Percentiles rank a stretch among this genome's conserved stretches.
Evolutionary conservation across 345 rosid genomes (phyloP).

Genomic region (Populus tremula): DNA sequence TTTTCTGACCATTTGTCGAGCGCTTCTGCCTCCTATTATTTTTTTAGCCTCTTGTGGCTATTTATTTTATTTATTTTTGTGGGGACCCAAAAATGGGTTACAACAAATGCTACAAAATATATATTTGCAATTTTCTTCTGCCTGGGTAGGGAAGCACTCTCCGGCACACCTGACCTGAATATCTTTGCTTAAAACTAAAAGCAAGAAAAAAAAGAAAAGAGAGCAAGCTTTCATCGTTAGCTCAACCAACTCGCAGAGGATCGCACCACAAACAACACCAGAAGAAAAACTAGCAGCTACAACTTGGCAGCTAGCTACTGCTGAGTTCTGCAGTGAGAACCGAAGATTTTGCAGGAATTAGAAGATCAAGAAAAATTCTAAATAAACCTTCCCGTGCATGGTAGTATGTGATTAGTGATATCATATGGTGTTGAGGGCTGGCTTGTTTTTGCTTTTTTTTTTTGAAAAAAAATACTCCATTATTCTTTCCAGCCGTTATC

Average conservation of each 20-base stretch:
- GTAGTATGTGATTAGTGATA: neutral
- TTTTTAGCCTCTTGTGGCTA: too few species aligned
- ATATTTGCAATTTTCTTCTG: neutral
- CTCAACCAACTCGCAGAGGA: conserved; percentile 12
- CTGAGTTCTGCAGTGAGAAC: neutral
- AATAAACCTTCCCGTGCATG: neutral
- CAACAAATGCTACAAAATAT: too few species aligned
- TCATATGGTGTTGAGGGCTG: neutral
- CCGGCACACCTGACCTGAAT: neutral
- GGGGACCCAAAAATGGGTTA: too few species aligned
- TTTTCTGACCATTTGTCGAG: too few species aligned
- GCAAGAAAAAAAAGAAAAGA: neutral
- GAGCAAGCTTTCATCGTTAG: conserved; percentile 20
- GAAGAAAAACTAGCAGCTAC: neutral
- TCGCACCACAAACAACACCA: neutral
- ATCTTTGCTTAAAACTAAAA: conserved; percentile 3
- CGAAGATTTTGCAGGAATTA: neutral
- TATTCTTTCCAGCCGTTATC: neutral
- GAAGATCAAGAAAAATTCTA: neutral
- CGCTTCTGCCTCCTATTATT: too few species aligned
- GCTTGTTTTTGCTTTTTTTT: neutral
- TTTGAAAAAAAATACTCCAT: neutral
- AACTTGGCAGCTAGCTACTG: neutral
- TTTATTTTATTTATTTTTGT: too few species aligned
- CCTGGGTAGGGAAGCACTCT: neutral